Conservation (phyloP, 345 rosid species). For the Camelina sativa region DNA sequence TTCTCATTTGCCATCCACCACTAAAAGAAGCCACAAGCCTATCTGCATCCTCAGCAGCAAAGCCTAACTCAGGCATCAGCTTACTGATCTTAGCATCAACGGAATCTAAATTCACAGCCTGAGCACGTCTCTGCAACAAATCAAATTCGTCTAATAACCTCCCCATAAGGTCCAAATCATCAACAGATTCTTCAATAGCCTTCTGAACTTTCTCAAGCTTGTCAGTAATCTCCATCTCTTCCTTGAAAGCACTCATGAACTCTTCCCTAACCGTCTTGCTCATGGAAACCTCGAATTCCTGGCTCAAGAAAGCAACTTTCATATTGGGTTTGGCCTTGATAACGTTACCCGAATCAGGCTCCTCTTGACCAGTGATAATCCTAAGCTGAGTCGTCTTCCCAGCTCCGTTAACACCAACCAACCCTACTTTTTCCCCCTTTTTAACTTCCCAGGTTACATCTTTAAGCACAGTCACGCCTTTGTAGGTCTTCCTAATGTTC, state of each 20-base stretch:
- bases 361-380: constrained; percentile 84
- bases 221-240: constrained; percentile 81
- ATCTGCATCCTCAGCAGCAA: constrained; percentile 77
- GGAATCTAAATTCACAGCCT: constrained; percentile 66
- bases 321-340: constrained; percentile 72
- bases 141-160: constrained; percentile 95
- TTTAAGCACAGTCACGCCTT: constrained; percentile 83
- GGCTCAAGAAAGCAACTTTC: constrained; percentile 83
- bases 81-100: constrained; percentile 88
- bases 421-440: constrained; percentile 86
- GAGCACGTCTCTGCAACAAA: constrained; percentile 82
- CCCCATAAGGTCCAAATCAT: constrained; percentile 95
- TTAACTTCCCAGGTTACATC: constrained; percentile 93
- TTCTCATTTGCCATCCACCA: constrained; percentile 99
- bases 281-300: constrained; percentile 91
- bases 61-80: constrained; percentile 93
- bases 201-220: constrained; percentile 82
- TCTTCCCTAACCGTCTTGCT: constrained; percentile 90
- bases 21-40: constrained; percentile 95
- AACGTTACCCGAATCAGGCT: constrained; percentile 88
- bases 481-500: constrained; percentile 75
- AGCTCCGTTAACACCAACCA: constrained; percentile 93
- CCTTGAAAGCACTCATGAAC: constrained; percentile 83
- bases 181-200: constrained; percentile 75
- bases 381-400: constrained; percentile 96